Evolutionary conservation across 768 basidiomycete species (phyloP).

Genomic region (Boletus bicolor): DNA sequence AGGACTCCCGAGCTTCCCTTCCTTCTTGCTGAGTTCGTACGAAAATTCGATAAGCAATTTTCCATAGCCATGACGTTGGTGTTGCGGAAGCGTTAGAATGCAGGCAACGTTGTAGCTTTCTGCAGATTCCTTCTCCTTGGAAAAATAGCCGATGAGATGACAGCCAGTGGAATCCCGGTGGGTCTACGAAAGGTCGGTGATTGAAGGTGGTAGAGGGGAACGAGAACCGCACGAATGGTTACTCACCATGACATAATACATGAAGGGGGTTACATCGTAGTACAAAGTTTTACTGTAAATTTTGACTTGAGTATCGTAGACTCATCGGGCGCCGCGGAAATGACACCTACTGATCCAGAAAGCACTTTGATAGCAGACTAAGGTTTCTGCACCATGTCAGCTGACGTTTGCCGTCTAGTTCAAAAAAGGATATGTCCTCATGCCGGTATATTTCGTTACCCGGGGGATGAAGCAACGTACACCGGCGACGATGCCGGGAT

Average conservation of each 20-base stretch:
- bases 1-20: conserved; percentile 92
- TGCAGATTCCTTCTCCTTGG: conserved; percentile 97
- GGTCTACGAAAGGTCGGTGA: conserved; percentile 42
- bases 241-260: conserved; percentile 98
- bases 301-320: conserved; percentile 21
- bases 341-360: conserved; percentile 87
- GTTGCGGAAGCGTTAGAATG: conserved; percentile 97
- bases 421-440: conserved; percentile 96
- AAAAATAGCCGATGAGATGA: conserved; percentile 97
- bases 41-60: conserved; percentile 97
- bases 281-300: conserved; percentile 87
- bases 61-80: conserved; percentile 95
- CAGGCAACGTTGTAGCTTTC: conserved; percentile 99
- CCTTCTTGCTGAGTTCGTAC: conserved; percentile 95
- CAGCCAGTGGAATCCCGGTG: conserved; percentile 87
- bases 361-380: conserved; percentile 95
- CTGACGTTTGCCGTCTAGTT: conserved; percentile 96
- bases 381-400: conserved; percentile 96
- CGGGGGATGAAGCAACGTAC: conserved; percentile 89
- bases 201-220: conserved; percentile 12
- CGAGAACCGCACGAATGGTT: not conserved
- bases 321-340: conserved; percentile 9
- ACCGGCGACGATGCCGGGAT: conserved; percentile 85
- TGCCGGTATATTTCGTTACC: conserved; percentile 99
- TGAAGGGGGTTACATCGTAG: conserved; percentile 99